A percentile compares a stretch with the other conserved stretches of the same genome.
Conservation (phyloP, 2,329 filamentous ascomycete genomes). For the Aspergillus phoenicis region DNA sequence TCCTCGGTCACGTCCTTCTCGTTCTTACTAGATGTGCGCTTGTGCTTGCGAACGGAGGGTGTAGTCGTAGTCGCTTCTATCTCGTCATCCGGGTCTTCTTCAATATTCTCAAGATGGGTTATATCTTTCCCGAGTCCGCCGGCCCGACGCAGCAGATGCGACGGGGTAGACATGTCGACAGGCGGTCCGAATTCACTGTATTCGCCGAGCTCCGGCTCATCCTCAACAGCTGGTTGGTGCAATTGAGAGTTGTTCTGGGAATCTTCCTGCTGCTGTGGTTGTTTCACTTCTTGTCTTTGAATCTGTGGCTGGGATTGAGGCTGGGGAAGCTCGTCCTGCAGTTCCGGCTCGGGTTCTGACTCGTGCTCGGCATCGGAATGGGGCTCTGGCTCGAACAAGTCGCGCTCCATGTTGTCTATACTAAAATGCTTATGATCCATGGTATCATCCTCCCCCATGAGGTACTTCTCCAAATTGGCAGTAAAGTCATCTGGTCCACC, state of each 20-base stretch:
- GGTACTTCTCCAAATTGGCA: conserved; percentile 44
- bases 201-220: conserved; percentile 38
- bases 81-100: conserved; percentile 36
- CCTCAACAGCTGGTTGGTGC: conserved; percentile 32
- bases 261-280: conserved; percentile 14
- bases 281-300: background rate
- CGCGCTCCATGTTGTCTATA: background rate
- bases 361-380: conserved; percentile 14
- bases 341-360: conserved; percentile 14
- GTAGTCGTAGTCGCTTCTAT: conserved; percentile 23
- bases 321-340: conserved; percentile 10
- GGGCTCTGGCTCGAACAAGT: conserved; percentile 6
- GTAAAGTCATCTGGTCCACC: conserved; percentile 48
- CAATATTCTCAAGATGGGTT: conserved; percentile 41
- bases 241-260: conserved; percentile 24
- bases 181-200: conserved; percentile 48
- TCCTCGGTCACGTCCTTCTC: conserved; percentile 24
- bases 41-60: conserved; percentile 30
- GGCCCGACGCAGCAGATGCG: conserved; percentile 40
- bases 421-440: conserved; percentile 16
- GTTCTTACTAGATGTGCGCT: conserved; percentile 20
- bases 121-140: conserved; percentile 31
- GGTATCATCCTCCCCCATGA: conserved; percentile 34
- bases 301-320: conserved; percentile 3
- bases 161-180: conserved; percentile 48